Conservation (phyloP, 2,329 filamentous ascomycete genomes). For the Pyricularia pennisetigena region DNA sequence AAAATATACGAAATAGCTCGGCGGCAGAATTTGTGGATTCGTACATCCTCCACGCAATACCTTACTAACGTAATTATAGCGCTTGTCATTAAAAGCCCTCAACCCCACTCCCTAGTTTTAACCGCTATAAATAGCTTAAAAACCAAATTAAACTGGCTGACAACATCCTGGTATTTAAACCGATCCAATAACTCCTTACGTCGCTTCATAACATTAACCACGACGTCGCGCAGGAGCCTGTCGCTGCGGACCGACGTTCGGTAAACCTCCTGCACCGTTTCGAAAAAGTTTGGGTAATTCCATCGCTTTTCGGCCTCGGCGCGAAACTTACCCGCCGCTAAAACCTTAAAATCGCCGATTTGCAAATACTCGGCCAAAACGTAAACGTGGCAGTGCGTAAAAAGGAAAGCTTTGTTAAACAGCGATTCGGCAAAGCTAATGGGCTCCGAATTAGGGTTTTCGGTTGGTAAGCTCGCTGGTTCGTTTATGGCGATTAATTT, state of each 20-base stretch:
- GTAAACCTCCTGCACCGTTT: background rate
- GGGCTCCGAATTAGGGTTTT: no score
- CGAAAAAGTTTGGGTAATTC: background rate
- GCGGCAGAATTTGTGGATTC: no score
- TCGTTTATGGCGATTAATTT: background rate
- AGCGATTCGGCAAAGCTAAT: background rate
- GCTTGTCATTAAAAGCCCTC: no score
- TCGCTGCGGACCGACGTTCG: background rate
- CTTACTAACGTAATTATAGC: no score
- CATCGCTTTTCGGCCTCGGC: background rate
- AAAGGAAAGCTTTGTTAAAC: background rate
- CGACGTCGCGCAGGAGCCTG: background rate
- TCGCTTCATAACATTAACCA: background rate
- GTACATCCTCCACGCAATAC: no score
- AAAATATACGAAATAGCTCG: no score
- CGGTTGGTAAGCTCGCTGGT: background rate
- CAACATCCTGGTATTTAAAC: no score
- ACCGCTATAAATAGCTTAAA: no score
- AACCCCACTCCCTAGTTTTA: no score
- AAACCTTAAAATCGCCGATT: background rate
- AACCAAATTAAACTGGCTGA: no score
- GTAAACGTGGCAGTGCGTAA: background rate
- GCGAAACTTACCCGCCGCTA: background rate
- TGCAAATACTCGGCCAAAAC: background rate
- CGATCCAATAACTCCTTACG: background rate